Conservation (phyloP, 805 yeast species). For the Barnettozyma californica region DNA sequence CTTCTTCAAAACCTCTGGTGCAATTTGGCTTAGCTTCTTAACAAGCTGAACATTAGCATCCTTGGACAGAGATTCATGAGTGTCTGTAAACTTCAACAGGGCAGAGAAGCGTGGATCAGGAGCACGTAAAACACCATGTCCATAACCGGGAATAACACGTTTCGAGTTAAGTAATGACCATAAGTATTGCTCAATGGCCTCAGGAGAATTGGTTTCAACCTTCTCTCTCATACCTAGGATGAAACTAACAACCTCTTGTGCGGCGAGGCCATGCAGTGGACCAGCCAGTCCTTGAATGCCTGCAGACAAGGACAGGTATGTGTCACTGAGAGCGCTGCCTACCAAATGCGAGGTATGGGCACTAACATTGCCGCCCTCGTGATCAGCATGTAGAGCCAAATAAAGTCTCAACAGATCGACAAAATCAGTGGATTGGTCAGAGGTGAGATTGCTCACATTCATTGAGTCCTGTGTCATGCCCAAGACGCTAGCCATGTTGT, state of each 20-base stretch:
- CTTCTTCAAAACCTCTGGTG: slow-evolving; percentile 67
- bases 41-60: slow-evolving; percentile 66
- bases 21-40: slow-evolving; percentile 58
- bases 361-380: slow-evolving; percentile 81
- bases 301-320: slow-evolving; percentile 69
- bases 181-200: slow-evolving; percentile 56
- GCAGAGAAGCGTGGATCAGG: slow-evolving; percentile 81
- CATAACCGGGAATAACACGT: slow-evolving; percentile 83
- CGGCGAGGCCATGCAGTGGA: slow-evolving; percentile 81
- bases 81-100: slow-evolving; percentile 55
- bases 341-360: slow-evolving; percentile 81
- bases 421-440: slow-evolving; percentile 48
- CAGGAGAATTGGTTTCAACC: slow-evolving; percentile 30
- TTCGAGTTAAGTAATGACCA: slow-evolving; percentile 70
- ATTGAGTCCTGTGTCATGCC: slow-evolving; percentile 44
- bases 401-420: slow-evolving; percentile 67
- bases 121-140: slow-evolving; percentile 80
- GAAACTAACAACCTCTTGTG: slow-evolving; percentile 79
- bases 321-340: slow-evolving; percentile 75
- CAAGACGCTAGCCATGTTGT: slow-evolving; percentile 59
- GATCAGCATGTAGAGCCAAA: slow-evolving; percentile 73
- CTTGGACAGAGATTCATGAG: slow-evolving; percentile 46
- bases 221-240: slow-evolving; percentile 55
- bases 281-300: slow-evolving; percentile 84
- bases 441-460: slow-evolving; percentile 26